Base-by-base conservation (phyloP, 306 rosid species). In the Castanea crenata region DNA sequence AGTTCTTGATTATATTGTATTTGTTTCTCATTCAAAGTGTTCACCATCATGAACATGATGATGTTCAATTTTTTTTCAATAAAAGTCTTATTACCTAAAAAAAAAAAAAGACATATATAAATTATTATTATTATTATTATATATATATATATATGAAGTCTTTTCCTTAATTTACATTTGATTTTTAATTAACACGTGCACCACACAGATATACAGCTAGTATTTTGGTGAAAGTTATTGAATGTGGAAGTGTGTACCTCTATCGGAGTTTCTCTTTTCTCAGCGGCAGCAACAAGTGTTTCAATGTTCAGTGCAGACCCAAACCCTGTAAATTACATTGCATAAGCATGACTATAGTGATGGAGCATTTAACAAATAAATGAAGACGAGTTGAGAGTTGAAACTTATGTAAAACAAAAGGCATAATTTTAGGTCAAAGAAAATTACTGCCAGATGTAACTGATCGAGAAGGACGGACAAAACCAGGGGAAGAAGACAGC, bases 281-380 rank as follows among this genome's bases (percentile, higher is more conserved):
- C 98, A 74, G 99, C 99, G 49, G 99, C 99, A 62, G 97, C 96
- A 73, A 91, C 96, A 75, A 91, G 88, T 9, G 99, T 96, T 80
- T 93, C 99, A 71, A 96, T 96, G 86, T 90, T 96, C 90, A 96
- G 87, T 79, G 98, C 97, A 79, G 99, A 90, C 68, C 99, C 99
- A 87, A 96, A 96, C 86, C 91, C 99, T 96, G 86, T 58, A 73
- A 74, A 82, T 63, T 27, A 19, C 15, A 52, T 55, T 19, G 18
- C 63, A 78, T 69, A 79, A 65, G 80, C 35, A 69, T 63, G 59
- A 61, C 65, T 74, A 71, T 74, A 44, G 52, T 32, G 70, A 67
- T 56, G 38, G 3, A 5, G 19, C 71, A 75, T 46, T 52, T 32
- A 41, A 72, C 56, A 74, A 77, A 81, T 41, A 71, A 78, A 64